Evolutionary conservation across 2,329 filamentous ascomycete genomes (phyloP).

Genomic region (Coniochaeta sp.): DNA sequence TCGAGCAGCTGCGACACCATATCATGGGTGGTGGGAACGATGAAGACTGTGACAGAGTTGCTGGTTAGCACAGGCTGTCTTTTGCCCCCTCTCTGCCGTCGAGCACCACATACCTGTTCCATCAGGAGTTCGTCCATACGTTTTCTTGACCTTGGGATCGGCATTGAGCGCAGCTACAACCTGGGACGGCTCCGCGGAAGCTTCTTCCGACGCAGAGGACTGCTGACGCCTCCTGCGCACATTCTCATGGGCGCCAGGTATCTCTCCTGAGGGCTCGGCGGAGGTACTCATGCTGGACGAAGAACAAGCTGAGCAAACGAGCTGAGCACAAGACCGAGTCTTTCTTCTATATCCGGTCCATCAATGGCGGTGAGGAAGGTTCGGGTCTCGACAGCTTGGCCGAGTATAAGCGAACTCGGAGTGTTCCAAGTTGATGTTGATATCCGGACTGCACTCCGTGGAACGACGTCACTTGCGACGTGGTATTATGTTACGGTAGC

Average conservation of each 20-base stretch:
- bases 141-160: slow-evolving; percentile 48
- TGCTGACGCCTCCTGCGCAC: slow-evolving; percentile 20
- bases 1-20: slow-evolving; percentile 98
- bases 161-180: slow-evolving; percentile 4
- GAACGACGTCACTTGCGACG: neutral
- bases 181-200: slow-evolving; percentile 1
- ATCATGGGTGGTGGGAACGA: slow-evolving; percentile 92
- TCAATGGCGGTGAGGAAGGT: neutral
- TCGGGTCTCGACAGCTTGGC: neutral
- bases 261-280: slow-evolving; percentile 7
- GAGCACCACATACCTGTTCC: slow-evolving; percentile 65
- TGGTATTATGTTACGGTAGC: neutral
- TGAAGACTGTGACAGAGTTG: slow-evolving; percentile 60
- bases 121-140: slow-evolving; percentile 83
- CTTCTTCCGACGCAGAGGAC: slow-evolving; percentile 7
- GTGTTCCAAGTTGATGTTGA: neutral
- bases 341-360: neutral
- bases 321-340: neutral
- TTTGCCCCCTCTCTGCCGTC: neutral
- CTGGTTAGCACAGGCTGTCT: slow-evolving; percentile 1
- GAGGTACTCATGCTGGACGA: slow-evolving; percentile 15
- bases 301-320: neutral
- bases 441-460: neutral
- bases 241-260: neutral
- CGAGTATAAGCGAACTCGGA: neutral